These are phyloP conservation scores for Plicaturopsis crispa DNA, from an alignment of 768 basidiomycete genomes.

Conservation along the genomic window DNA sequence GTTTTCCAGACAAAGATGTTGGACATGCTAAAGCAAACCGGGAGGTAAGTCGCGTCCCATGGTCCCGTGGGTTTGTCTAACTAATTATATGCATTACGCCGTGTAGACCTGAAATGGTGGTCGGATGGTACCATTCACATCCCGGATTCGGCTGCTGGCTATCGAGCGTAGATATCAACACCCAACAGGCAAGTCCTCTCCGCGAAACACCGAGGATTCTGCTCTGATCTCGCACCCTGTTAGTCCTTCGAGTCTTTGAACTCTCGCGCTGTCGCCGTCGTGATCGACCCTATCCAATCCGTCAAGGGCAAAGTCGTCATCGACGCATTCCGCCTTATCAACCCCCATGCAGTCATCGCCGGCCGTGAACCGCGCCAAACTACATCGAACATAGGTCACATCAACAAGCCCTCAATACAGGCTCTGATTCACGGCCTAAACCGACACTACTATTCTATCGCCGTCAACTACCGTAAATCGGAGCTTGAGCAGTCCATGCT, in stretches of 20 bases:
- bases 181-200: constrained; percentile 69
- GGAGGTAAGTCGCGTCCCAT: constrained; percentile 53
- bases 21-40: constrained; percentile 99
- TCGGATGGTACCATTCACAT: constrained; percentile 99
- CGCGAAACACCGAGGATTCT: constrained; percentile 8
- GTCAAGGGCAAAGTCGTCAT: constrained; percentile 99
- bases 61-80: constrained; percentile 5
- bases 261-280: constrained; percentile 90
- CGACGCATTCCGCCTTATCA: constrained; percentile 97
- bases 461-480: constrained; percentile 96
- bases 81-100: constrained; percentile 6
- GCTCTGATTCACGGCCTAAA: constrained; percentile 97
- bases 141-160: constrained; percentile 99
- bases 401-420: constrained; percentile 99
- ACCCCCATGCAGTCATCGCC: constrained; percentile 80
- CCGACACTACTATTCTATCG: constrained; percentile 96
- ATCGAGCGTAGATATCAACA: constrained; percentile 97
- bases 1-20: constrained; percentile 98
- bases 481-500: constrained; percentile 98
- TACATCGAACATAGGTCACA: constrained; percentile 96
- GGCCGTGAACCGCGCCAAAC: constrained; percentile 96
- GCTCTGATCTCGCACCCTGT: constrained; percentile 6
- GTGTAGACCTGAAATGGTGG: constrained; percentile 87
- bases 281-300: constrained; percentile 97
- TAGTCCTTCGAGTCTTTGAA: constrained; percentile 97